These are phyloP conservation scores for Metarhizium humberi DNA, from an alignment of 2,329 filamentous ascomycete genomes.

Conservation along the genomic window DNA sequence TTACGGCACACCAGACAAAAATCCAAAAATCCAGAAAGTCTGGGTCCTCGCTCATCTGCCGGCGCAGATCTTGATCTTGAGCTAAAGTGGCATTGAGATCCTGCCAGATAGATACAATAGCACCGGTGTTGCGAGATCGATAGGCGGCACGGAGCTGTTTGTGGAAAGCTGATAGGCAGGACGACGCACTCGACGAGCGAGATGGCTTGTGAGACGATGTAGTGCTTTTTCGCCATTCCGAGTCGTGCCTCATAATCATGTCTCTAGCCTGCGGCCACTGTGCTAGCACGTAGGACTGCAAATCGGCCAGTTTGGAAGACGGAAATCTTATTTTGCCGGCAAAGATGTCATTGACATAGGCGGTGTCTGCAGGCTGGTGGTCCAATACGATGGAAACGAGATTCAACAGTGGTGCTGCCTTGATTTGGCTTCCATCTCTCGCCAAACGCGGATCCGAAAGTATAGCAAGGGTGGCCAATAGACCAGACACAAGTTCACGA, in stretches of 20 bases:
- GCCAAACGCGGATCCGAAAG: constrained; percentile 18
- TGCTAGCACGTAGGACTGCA: constrained; percentile 17
- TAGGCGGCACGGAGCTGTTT: constrained; percentile 21
- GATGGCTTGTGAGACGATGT: background rate
- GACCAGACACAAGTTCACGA: constrained; percentile 18
- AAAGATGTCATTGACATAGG: constrained; percentile 13
- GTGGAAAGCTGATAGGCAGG: constrained; percentile 14
- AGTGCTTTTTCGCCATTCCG: constrained; percentile 12
- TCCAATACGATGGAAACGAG: constrained; percentile 15
- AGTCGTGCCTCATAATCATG: constrained; percentile 14
- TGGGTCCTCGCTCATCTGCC: constrained; percentile 20
- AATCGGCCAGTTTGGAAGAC: constrained; percentile 9
- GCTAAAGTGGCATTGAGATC: constrained; percentile 18
- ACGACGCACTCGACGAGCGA: background rate
- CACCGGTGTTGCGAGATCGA: constrained; percentile 17
- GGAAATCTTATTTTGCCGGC: constrained; percentile 10
- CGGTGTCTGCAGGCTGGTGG: constrained; percentile 9
- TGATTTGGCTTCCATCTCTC: constrained; percentile 3
- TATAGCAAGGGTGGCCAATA: constrained; percentile 22
- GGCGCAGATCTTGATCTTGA: constrained; percentile 14
- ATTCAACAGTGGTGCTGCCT: constrained; percentile 20
- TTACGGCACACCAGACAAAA: constrained; percentile 28
- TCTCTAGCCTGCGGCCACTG: constrained; percentile 18
- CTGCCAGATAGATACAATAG: constrained; percentile 23
- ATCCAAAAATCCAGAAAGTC: constrained; percentile 31